These are phyloP conservation scores for Diaporthe velutina DNA, from an alignment of 2,329 filamentous ascomycete species.

Conservation along the genomic window DNA sequence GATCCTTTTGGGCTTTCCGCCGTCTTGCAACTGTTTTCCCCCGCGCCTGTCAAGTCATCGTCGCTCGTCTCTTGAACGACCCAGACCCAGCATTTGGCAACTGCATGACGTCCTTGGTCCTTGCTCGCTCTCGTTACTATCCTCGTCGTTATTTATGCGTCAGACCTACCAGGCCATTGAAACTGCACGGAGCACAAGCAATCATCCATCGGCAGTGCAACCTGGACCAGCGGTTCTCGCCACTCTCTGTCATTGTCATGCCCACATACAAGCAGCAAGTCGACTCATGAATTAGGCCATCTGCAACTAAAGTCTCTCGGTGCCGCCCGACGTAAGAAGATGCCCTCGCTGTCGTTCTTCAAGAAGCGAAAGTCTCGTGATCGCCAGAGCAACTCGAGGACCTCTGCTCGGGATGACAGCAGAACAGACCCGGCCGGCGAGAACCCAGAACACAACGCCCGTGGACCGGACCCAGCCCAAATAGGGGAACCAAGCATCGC, in stretches of 20 bases:
- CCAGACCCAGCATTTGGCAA: background rate
- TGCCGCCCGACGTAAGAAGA: constrained; percentile 16
- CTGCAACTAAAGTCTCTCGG: background rate
- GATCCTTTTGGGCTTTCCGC: background rate
- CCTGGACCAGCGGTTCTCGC: background rate
- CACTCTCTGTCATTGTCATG: constrained; percentile 14
- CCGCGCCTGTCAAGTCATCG: constrained; percentile 5
- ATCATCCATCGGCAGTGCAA: constrained; percentile 6
- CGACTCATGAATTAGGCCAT: constrained; percentile 28
- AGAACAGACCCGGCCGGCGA: background rate
- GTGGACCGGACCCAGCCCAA: background rate
- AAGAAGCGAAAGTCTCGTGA: constrained; percentile 28
- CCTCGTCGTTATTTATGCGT: constrained; percentile 25
- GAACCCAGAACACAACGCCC: background rate
- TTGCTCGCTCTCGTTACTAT: constrained; percentile 22
- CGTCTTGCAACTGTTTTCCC: constrained; percentile 5
- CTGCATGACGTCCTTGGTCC: constrained; percentile 25
- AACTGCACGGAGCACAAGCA: background rate
- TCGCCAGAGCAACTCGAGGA: background rate
- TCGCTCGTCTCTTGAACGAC: background rate
- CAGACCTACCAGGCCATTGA: constrained; percentile 13
- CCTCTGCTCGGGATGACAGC: constrained; percentile 1
- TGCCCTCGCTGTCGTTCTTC: constrained; percentile 29
- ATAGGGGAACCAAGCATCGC: constrained; percentile 7
- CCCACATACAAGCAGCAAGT: constrained; percentile 6